Conservation (phyloP, 2,329 filamentous ascomycete species). For the Mycogone perniciosa region DNA sequence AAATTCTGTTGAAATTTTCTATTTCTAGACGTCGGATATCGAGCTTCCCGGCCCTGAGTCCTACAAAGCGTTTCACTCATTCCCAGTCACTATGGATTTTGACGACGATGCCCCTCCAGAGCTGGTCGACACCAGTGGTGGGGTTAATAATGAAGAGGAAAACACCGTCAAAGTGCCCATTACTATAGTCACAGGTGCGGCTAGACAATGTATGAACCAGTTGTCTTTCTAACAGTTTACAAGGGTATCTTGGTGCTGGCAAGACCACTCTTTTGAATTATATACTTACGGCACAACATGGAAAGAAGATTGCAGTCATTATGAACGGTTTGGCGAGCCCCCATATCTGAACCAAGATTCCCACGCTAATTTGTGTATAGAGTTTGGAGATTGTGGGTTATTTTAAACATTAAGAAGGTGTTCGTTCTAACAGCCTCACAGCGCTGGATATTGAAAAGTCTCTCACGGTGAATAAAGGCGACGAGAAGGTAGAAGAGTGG, state of each 20-base stretch:
- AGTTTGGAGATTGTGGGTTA: conserved; percentile 71
- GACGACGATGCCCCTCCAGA: conserved; percentile 64
- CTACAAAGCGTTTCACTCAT: background rate
- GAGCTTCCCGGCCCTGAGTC: background rate
- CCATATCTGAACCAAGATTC: no score
- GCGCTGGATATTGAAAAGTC: conserved; percentile 94
- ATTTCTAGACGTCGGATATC: background rate
- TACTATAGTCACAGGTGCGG: conserved; percentile 71
- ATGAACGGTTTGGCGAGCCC: conserved; percentile 60
- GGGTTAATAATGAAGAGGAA: conserved; percentile 38
- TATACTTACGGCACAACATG: conserved; percentile 88
- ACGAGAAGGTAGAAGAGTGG: conserved; percentile 84
- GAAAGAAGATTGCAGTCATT: conserved; percentile 96
- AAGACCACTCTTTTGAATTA: conserved; percentile 96
- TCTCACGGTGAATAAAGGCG: conserved; percentile 80
- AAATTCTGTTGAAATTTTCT: background rate
- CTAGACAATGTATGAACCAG: background rate
- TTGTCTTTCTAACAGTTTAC: background rate
- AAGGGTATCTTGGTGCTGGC: conserved; percentile 89
- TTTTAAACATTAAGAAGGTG: conserved; percentile 7
- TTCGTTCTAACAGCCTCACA: conserved; percentile 27
- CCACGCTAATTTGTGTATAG: conserved; percentile 32
- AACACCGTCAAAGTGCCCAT: conserved; percentile 66
- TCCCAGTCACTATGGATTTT: conserved; percentile 44
- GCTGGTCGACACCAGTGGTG: conserved; percentile 44